Percentiles rank a stretch among this genome's conserved stretches.
Conservation (phyloP, 768 basidiomycete species). For the Termitomyces sp. region DNA sequence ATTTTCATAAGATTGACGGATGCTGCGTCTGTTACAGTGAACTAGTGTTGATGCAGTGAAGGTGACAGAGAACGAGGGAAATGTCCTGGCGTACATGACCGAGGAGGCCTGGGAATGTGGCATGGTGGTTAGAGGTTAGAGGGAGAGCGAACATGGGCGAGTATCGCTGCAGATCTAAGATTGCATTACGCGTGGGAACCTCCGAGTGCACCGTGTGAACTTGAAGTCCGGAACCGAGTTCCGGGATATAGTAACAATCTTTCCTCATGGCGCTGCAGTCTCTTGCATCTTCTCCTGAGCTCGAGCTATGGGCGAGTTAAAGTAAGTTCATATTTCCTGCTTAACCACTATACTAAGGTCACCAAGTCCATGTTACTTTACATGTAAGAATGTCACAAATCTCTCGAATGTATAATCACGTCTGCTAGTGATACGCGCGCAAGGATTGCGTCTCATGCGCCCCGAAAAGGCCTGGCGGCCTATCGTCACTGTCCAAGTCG, state of each 20-base stretch:
- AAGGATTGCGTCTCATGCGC: slow-evolving; percentile 44
- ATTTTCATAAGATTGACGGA: no score
- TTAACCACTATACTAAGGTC: background rate
- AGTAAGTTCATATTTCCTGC: background rate
- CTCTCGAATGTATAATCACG: background rate
- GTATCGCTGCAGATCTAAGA: no score
- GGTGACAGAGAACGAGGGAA: no score
- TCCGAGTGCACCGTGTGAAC: no score
- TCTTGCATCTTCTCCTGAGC: background rate
- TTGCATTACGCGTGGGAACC: no score
- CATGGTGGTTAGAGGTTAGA: no score
- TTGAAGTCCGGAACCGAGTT: background rate
- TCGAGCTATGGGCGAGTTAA: background rate
- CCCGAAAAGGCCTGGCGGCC: slow-evolving; percentile 66
- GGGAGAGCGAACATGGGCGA: no score
- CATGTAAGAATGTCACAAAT: slow-evolving; percentile 15
- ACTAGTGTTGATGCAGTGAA: no score
- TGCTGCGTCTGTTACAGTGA: no score
- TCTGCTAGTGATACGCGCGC: slow-evolving; percentile 32
- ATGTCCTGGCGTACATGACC: no score
- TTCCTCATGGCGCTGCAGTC: background rate
- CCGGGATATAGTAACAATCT: background rate
- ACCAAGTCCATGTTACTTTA: slow-evolving; percentile 27
- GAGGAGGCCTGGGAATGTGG: no score
- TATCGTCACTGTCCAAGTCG: slow-evolving; percentile 52